phyloP scores from a whole-genome alignment of 352 stramenopile species.

The Salisapilia sapeloensis region DNA sequence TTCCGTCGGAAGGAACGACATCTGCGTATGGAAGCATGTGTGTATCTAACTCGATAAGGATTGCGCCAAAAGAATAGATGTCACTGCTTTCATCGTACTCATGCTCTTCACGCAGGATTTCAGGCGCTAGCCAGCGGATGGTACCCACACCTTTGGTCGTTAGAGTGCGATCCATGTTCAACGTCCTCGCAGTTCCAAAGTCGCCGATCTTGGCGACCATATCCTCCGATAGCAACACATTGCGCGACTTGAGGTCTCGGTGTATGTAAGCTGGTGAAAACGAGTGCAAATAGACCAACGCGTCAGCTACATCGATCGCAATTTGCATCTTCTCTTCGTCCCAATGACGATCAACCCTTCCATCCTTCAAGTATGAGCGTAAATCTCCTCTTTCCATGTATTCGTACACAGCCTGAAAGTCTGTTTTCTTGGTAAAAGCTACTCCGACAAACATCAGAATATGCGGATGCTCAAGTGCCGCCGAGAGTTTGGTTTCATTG shows the following conservation, averaged over 20 bases:
- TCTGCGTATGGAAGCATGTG: slow-evolving; percentile 2
- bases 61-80: slow-evolving; percentile 7
- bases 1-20: too few species aligned
- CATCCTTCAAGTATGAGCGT: slow-evolving; percentile 6
- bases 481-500: slow-evolving; percentile 9
- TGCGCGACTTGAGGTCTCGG: slow-evolving; percentile 8
- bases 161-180: too few species aligned
- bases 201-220: slow-evolving; percentile 9
- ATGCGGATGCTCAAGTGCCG: slow-evolving; percentile 6
- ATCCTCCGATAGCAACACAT: slow-evolving; percentile 9
- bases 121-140: slow-evolving; percentile 6
- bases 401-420: slow-evolving; percentile 7
- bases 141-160: slow-evolving; percentile 8
- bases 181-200: too few species aligned
- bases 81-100: slow-evolving; percentile 7
- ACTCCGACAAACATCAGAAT: slow-evolving; percentile 11
- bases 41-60: slow-evolving; percentile 9
- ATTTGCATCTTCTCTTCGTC: slow-evolving; percentile 9
- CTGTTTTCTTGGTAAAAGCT: slow-evolving; percentile 2
- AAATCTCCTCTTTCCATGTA: slow-evolving; percentile 10
- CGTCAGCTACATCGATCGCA: slow-evolving; percentile 11
- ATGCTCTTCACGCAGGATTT: slow-evolving; percentile 4
- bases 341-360: slow-evolving; percentile 4
- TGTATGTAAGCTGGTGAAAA: slow-evolving; percentile 8
- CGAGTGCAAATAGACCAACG: slow-evolving; percentile 12